Percentiles rank a stretch among this genome's conserved stretches.
These are phyloP conservation scores for Pythium angustatum DNA, from an alignment of 352 stramenopile genomes.

Conservation along the genomic window DNA sequence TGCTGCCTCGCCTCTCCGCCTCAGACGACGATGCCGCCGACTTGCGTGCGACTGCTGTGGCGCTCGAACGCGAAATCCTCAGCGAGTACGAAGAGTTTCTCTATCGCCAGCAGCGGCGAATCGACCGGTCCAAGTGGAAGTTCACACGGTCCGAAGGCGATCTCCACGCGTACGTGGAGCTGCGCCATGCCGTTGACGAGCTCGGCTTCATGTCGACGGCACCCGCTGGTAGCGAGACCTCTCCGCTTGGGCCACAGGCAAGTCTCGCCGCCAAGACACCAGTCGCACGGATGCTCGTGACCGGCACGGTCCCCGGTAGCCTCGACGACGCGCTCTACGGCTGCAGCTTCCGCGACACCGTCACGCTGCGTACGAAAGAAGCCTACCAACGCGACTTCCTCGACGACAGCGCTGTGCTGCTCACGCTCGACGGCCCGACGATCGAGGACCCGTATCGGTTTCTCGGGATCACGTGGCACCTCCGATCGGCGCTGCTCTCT, in stretches of 20 bases:
- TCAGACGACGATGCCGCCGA: slow-evolving; percentile 34
- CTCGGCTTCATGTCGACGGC: slow-evolving; percentile 15
- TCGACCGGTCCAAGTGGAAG: slow-evolving; percentile 48
- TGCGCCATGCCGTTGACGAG: slow-evolving; percentile 4
- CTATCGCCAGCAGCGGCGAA: slow-evolving; percentile 22
- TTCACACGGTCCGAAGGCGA: slow-evolving; percentile 36
- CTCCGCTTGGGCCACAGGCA: slow-evolving; percentile 1
- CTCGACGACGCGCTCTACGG: slow-evolving; percentile 60
- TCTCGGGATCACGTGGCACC: slow-evolving; percentile 33
- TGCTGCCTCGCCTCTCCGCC: slow-evolving; percentile 36
- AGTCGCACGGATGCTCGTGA: slow-evolving; percentile 23
- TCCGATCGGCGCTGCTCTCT: slow-evolving; percentile 16
- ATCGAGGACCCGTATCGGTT: slow-evolving; percentile 38
- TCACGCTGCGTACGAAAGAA: slow-evolving; percentile 37
- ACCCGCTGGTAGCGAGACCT: not conserved
- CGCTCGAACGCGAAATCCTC: slow-evolving; percentile 34
- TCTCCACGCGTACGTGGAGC: slow-evolving; percentile 38
- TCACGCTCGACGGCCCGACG: slow-evolving; percentile 30
- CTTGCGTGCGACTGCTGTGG: slow-evolving; percentile 32
- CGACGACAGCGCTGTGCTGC: slow-evolving; percentile 32
- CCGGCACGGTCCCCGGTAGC: slow-evolving; percentile 37
- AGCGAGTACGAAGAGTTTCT: slow-evolving; percentile 44
- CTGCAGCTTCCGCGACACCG: slow-evolving; percentile 41
- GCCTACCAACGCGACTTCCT: slow-evolving; percentile 47
- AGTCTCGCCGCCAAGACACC: not conserved